phyloP scores from a whole-genome alignment of 192 early-diverging fungal genomes.

The Coemansia sp. region DNA sequence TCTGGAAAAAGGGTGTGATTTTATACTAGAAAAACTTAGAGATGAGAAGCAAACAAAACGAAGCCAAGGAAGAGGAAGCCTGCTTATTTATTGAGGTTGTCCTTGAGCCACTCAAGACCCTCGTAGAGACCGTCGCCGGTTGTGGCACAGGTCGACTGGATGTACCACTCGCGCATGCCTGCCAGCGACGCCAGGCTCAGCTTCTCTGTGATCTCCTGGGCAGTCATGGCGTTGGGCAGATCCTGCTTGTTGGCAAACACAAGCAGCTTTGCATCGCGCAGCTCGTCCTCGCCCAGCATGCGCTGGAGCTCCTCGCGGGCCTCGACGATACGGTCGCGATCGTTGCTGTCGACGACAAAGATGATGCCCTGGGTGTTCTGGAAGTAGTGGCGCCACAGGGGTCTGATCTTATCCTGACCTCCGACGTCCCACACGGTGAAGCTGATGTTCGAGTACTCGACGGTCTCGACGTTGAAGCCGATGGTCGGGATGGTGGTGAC shows the following conservation, averaged over 20 bases:
- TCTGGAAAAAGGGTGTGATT: conserved; percentile 2
- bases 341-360: conserved; percentile 96
- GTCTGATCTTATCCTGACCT: conserved; percentile 98
- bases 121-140: conserved; percentile 96
- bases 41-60: not conserved
- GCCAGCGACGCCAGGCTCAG: conserved; percentile 77
- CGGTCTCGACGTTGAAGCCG: conserved; percentile 98
- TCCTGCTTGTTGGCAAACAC: conserved; percentile 99
- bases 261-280: conserved; percentile 83
- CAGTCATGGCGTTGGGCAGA: conserved; percentile 93
- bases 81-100: conserved; percentile 37
- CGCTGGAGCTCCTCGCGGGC: conserved; percentile 92
- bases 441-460: conserved; percentile 97
- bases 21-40: not conserved
- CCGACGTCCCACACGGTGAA: conserved; percentile 99
- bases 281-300: conserved; percentile 95
- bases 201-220: conserved; percentile 90
- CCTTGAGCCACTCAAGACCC: conserved; percentile 92
- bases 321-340: conserved; percentile 90
- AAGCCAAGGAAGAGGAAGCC: not conserved
- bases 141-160: conserved; percentile 91
- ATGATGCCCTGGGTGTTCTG: conserved; percentile 96
- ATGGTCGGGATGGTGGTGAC: conserved; percentile 99
- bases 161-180: conserved; percentile 84
- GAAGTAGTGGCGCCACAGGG: conserved; percentile 98